A percentile compares a stretch with the other conserved stretches of the same genome.
These are phyloP conservation scores for Xylaria bambusicola DNA, from an alignment of 495 filamentous ascomycete species.

Conservation along the genomic window DNA sequence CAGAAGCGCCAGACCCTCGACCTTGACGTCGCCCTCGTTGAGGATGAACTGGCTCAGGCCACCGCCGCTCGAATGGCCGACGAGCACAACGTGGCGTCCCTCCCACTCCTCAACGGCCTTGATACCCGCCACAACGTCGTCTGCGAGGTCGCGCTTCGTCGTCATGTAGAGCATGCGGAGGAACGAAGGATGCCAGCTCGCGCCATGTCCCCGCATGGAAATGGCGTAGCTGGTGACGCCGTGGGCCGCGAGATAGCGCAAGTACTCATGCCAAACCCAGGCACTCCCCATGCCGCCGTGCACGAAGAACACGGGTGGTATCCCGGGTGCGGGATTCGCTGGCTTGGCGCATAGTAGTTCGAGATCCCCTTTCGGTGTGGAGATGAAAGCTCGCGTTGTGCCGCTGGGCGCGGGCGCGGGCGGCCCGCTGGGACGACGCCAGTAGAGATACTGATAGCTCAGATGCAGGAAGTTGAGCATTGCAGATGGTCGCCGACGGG, in stretches of 20 bases:
- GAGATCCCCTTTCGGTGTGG: constrained; percentile 39
- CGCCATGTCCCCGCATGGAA: constrained; percentile 53
- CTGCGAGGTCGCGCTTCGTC: constrained; percentile 40
- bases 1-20: constrained; percentile 42
- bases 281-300: constrained; percentile 54
- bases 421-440: constrained; percentile 21
- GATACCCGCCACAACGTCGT: constrained; percentile 44
- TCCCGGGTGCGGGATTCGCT: constrained; percentile 1
- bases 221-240: constrained; percentile 51
- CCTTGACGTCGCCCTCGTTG: constrained; percentile 35
- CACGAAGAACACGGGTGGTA: constrained; percentile 42
- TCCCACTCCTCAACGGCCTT: constrained; percentile 32
- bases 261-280: constrained; percentile 48
- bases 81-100: constrained; percentile 40
- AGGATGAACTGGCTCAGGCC: constrained; percentile 49
- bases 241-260: constrained; percentile 41
- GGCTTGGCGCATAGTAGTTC: constrained; percentile 42
- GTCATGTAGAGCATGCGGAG: constrained; percentile 39
- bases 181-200: constrained; percentile 47
- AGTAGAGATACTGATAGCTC: constrained; percentile 33
- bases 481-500: not conserved
- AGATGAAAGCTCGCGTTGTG: constrained; percentile 35
- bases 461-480: constrained; percentile 23
- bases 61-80: constrained; percentile 51
- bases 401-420: constrained; percentile 31